Evolutionary conservation across 2,329 filamentous ascomycete species (phyloP).

Genomic region (Exophiala lecanii-corni): DNA sequence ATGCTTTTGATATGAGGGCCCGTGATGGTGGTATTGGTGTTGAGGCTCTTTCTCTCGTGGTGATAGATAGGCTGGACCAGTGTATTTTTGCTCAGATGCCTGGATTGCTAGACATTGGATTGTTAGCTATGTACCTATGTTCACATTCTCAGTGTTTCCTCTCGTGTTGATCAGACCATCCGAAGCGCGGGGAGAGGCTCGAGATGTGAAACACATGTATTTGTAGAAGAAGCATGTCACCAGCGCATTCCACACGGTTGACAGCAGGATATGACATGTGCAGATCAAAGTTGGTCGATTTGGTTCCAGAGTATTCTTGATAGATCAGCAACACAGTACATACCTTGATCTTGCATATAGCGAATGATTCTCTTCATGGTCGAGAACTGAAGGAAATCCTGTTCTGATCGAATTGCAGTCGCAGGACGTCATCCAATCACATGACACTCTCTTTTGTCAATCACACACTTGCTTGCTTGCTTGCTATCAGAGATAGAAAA

Average conservation of each 20-base stretch:
- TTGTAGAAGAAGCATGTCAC: too few species aligned
- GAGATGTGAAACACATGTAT: too few species aligned
- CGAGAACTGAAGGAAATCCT: too few species aligned
- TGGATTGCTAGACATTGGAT: conserved; percentile 8
- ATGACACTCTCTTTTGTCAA: too few species aligned
- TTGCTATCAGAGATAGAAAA: too few species aligned
- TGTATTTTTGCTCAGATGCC: conserved; percentile 19
- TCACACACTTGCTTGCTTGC: too few species aligned
- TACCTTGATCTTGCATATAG: conserved; percentile 25
- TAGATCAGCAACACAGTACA: neutral
- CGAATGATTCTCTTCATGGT: conserved; percentile 23
- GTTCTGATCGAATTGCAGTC: too few species aligned
- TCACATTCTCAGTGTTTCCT: neutral
- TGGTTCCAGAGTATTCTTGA: neutral
- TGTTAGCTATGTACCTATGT: neutral
- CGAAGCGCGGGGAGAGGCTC: neutral
- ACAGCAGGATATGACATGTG: too few species aligned
- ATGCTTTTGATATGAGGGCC: conserved; percentile 5
- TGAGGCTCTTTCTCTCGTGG: conserved; percentile 20
- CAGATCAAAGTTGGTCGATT: neutral
- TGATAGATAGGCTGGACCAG: conserved; percentile 17
- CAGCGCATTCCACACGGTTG: too few species aligned
- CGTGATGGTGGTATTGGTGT: conserved; percentile 8
- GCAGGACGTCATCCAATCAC: too few species aligned
- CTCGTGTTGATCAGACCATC: neutral